phyloP scores from a whole-genome alignment of 164 flowering plant genomes.

The Annona cherimola region DNA sequence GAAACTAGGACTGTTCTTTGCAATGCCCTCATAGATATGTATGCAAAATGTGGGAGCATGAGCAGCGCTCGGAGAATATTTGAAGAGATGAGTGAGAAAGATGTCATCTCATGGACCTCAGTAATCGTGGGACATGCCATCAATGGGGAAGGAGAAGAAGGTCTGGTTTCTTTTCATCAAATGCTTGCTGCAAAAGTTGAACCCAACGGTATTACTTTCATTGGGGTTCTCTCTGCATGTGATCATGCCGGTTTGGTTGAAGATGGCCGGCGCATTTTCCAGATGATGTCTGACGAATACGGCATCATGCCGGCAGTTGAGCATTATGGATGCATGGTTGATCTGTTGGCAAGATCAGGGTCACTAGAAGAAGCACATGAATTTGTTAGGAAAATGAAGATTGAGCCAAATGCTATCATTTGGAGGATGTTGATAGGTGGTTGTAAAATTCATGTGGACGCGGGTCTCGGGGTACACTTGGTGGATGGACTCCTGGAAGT shows the following conservation, averaged over 20 bases:
- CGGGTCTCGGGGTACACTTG: constrained; percentile 21
- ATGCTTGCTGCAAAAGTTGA: constrained; percentile 15
- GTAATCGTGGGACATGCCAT: constrained; percentile 26
- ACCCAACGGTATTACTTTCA: constrained; percentile 23
- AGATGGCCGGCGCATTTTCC: constrained; percentile 16
- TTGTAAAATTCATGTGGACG: constrained; percentile 25
- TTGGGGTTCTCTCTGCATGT: constrained; percentile 26
- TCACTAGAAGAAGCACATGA: constrained; percentile 19
- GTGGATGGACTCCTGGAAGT: constrained; percentile 10
- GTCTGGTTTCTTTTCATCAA: constrained; percentile 17
- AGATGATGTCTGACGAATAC: constrained; percentile 17
- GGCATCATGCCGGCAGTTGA: constrained; percentile 20
- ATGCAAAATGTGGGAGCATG: constrained; percentile 71
- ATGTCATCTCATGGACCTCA: constrained; percentile 36
- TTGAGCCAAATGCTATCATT: constrained; percentile 21
- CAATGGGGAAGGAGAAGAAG: constrained; percentile 26
- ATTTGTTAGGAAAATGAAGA: constrained; percentile 22
- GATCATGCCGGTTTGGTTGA: constrained; percentile 31
- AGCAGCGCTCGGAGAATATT: constrained; percentile 20
- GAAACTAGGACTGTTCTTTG: constrained; percentile 7
- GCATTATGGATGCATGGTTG: constrained; percentile 32
- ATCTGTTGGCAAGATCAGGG: constrained; percentile 27
- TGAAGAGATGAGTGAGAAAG: constrained; percentile 21
- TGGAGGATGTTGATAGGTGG: constrained; percentile 30
- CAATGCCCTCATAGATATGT: constrained; percentile 69